Percentiles rank a stretch among this genome's conserved stretches.
phyloP scores from a whole-genome alignment of 225 moss, liverwort and hornwort genomes.

The Bryoerythrophyllum caledonicum region DNA sequence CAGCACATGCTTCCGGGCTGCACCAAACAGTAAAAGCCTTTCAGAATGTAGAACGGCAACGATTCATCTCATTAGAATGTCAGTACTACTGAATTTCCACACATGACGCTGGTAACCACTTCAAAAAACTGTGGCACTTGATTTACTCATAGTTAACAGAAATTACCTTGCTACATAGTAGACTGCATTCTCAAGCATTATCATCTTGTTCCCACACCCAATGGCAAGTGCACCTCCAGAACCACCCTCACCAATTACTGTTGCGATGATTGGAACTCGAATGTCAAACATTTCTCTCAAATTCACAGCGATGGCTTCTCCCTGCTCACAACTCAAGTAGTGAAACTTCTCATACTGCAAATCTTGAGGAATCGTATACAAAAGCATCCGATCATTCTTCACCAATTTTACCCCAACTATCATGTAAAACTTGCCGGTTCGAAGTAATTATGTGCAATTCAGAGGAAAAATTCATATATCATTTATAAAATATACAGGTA shows the following conservation, averaged over 20 bases:
- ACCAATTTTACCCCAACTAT: too few relatives aligned
- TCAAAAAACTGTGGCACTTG: neutral
- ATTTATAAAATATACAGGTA: neutral
- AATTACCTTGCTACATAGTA: slow-evolving; percentile 95
- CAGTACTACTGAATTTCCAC: too few relatives aligned
- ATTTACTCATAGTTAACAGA: neutral
- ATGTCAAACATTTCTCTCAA: slow-evolving; percentile 98
- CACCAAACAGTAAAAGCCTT: too few relatives aligned
- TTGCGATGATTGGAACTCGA: slow-evolving; percentile 91
- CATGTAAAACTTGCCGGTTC: too few relatives aligned
- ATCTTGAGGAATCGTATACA: too few relatives aligned
- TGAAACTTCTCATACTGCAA: too few relatives aligned
- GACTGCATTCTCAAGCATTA: slow-evolving; percentile 99
- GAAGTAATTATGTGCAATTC: too few relatives aligned
- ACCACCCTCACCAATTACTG: slow-evolving; percentile 98
- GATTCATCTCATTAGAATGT: neutral
- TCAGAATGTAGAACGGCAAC: too few relatives aligned
- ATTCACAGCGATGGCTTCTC: slow-evolving; percentile 95
- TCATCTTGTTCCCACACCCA: slow-evolving; percentile 98
- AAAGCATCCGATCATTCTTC: too few relatives aligned
- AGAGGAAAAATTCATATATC: slow-evolving; percentile 13
- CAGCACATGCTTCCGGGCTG: slow-evolving; percentile 98
- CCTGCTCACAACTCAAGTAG: slow-evolving; percentile 39
- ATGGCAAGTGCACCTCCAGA: slow-evolving; percentile 98
- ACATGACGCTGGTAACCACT: neutral